These are phyloP conservation scores for Takashimella koratensis DNA, from an alignment of 1,284 basidiomycete genomes.

Conservation along the genomic window DNA sequence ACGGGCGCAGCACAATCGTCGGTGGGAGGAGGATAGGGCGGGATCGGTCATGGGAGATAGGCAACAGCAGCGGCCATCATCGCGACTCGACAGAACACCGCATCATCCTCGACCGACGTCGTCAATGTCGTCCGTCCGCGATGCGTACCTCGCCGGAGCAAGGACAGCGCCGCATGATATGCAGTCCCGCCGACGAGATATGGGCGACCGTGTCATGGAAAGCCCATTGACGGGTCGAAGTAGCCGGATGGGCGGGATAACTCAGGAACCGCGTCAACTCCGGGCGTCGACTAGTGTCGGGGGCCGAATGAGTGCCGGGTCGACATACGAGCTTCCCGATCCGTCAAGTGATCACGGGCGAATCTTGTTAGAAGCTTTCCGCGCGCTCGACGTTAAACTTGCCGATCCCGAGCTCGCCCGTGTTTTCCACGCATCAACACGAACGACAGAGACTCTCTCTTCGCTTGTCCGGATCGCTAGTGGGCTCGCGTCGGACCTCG, in stretches of 20 bases:
- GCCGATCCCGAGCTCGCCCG: conserved; percentile 22
- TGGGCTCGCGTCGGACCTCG: conserved; percentile 24
- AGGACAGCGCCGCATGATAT: conserved; percentile 22
- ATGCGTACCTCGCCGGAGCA: conserved; percentile 20
- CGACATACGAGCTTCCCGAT: conserved; percentile 2
- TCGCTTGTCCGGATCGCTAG: conserved; percentile 22
- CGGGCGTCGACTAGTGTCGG: conserved; percentile 10
- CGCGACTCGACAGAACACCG: conserved; percentile 8
- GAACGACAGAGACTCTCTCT: conserved; percentile 30
- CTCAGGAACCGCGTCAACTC: conserved; percentile 2
- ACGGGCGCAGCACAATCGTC: conserved; percentile 25
- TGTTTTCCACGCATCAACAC: conserved; percentile 23
- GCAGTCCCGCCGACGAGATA: conserved; percentile 6
- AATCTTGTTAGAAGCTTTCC: conserved; percentile 38
- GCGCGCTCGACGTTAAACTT: conserved; percentile 28
- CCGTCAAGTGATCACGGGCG: conserved; percentile 37
- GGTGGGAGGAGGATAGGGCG: conserved; percentile 35
- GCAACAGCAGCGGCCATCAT: conserved; percentile 4
- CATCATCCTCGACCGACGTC: conserved; percentile 20
- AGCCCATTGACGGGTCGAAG: conserved; percentile 15
- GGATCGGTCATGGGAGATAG: conserved; percentile 21
- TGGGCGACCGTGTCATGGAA: conserved; percentile 6
- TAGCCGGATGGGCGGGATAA: conserved; percentile 5
- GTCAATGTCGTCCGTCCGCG: conserved; percentile 36
- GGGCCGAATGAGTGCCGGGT: conserved; percentile 1